phyloP scores from a whole-genome alignment of 164 flowering plant species.

The Vitis rupestris region DNA sequence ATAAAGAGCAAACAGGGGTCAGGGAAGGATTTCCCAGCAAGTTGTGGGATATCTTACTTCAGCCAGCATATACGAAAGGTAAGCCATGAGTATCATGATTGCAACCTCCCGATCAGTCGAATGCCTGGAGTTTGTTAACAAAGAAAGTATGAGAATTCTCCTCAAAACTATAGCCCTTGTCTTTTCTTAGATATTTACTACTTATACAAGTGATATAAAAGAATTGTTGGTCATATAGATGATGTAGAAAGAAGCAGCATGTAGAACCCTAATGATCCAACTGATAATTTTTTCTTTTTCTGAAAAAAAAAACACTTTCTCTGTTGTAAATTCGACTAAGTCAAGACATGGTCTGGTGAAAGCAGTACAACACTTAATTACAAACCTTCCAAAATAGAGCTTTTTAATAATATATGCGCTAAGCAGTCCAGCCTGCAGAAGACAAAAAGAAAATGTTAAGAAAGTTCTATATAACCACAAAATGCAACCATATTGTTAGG shows the following conservation, averaged over 20 bases:
- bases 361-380: neutral
- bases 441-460: slow-evolving; percentile 1
- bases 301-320: neutral
- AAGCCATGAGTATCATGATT: slow-evolving; percentile 95
- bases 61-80: slow-evolving; percentile 82
- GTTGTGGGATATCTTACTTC: slow-evolving; percentile 54
- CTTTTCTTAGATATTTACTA: neutral
- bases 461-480: neutral
- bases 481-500: no score
- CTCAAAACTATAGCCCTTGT: no score
- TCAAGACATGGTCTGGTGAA: neutral
- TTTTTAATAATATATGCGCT: slow-evolving; percentile 86
- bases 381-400: slow-evolving; percentile 70
- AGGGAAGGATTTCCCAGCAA: neutral
- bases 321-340: neutral
- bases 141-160: neutral
- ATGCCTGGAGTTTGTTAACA: slow-evolving; percentile 52
- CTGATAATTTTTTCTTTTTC: neutral
- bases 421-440: slow-evolving; percentile 75
- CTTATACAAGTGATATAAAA: neutral
- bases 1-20: neutral
- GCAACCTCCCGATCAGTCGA: slow-evolving; percentile 97
- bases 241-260: neutral
- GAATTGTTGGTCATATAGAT: no score
- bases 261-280: neutral